These are phyloP conservation scores for Codiaeum variegatum DNA, from an alignment of 441 rosid genomes.

Conservation along the genomic window DNA sequence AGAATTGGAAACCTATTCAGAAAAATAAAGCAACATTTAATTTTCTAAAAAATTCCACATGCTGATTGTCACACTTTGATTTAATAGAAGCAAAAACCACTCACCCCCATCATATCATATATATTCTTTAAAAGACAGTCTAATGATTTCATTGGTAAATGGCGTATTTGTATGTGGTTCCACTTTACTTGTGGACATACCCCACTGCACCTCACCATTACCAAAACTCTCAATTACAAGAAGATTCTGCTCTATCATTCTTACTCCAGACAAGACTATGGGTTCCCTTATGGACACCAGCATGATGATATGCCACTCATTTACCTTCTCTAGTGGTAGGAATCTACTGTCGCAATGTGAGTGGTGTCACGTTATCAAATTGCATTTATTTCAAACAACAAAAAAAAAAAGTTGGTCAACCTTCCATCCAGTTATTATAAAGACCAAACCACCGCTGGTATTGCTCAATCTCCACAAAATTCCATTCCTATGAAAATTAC, in stretches of 20 bases:
- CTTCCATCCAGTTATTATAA: constrained; percentile 17
- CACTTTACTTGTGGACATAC: constrained; percentile 25
- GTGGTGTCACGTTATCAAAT: constrained; percentile 12
- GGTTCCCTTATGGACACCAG: constrained; percentile 5
- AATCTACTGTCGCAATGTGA: constrained; percentile 21
- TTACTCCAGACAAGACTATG: constrained; percentile 15
- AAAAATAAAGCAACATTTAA: background rate
- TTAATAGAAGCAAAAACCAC: background rate
- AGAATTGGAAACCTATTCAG: too few relatives aligned
- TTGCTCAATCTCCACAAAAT: background rate
- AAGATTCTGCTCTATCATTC: constrained; percentile 25
- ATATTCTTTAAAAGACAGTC: background rate
- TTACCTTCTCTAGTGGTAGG: constrained; percentile 17
- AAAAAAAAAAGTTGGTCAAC: constrained; percentile 9
- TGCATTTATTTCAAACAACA: background rate
- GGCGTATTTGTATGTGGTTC: constrained; percentile 20
- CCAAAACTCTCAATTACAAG: constrained; percentile 20
- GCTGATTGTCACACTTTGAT: background rate
- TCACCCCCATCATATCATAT: background rate
- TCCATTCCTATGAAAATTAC: constrained; percentile 7
- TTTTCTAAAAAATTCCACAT: background rate
- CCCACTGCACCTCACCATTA: constrained; percentile 29
- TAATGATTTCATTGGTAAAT: constrained; percentile 26
- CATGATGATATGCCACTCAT: constrained; percentile 17
- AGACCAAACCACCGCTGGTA: constrained; percentile 23